Conservation (phyloP, 257 asterid genomes). For the Primulina eburnea region DNA sequence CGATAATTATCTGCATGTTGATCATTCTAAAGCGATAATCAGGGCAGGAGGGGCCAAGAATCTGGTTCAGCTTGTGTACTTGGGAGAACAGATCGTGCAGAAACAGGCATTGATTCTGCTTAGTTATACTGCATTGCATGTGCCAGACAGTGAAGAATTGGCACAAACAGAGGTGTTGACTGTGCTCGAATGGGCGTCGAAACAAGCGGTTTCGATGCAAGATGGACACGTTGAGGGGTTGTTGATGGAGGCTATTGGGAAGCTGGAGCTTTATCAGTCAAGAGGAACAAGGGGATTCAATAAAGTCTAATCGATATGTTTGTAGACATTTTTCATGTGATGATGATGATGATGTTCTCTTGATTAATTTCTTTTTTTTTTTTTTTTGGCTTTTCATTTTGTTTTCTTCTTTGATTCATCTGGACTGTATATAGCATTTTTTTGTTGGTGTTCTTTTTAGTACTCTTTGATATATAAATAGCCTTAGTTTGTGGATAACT, state of each 20-base stretch:
- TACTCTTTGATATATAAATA: too few species aligned
- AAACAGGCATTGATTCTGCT: conserved; percentile 45
- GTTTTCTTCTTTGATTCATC: neutral
- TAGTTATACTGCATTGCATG: conserved; percentile 51
- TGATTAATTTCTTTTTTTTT: neutral
- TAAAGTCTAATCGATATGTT: neutral
- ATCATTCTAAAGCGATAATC: conserved; percentile 62
- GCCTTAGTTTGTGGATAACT: too few species aligned
- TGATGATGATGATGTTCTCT: neutral
- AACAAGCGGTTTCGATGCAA: conserved; percentile 38
- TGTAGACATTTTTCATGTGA: neutral
- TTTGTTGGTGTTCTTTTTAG: neutral
- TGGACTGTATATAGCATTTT: neutral
- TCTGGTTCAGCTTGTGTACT: conserved; percentile 61
- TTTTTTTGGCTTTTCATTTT: neutral
- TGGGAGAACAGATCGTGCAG: conserved; percentile 63
- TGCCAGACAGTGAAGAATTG: conserved; percentile 71
- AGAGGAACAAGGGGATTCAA: conserved; percentile 48
- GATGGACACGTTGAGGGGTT: conserved; percentile 46
- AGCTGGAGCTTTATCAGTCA: conserved; percentile 68
- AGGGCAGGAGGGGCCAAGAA: conserved; percentile 61
- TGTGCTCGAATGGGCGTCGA: conserved; percentile 71
- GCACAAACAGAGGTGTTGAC: conserved; percentile 56
- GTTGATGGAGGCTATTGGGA: conserved; percentile 55
- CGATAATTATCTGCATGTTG: conserved; percentile 50